These are phyloP conservation scores for Leccinum rimulosum DNA, from an alignment of 768 basidiomycete genomes.

Conservation along the genomic window DNA sequence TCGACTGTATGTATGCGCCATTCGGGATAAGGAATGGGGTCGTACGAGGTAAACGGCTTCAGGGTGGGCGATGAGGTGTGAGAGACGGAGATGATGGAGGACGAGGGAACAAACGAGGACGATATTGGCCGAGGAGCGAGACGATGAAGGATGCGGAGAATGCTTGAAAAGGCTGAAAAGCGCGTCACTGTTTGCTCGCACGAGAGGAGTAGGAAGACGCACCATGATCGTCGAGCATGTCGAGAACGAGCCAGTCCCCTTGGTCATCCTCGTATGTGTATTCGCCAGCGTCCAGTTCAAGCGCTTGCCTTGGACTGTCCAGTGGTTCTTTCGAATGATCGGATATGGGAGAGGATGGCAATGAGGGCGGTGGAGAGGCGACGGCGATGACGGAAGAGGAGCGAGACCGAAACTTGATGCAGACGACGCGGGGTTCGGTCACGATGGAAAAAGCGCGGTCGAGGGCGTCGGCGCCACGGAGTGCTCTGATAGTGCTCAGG, in stretches of 20 bases:
- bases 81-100: conserved; percentile 59
- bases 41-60: conserved; percentile 27
- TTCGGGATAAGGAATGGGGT: conserved; percentile 58
- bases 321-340: conserved; percentile 5
- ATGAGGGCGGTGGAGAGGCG: conserved; percentile 18
- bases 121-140: conserved; percentile 33
- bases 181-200: not conserved
- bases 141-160: conserved; percentile 54
- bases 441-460: conserved; percentile 24
- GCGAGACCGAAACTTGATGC: conserved; percentile 37
- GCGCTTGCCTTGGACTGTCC: conserved; percentile 5
- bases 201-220: not conserved
- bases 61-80: conserved; percentile 21
- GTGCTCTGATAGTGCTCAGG: conserved; percentile 38
- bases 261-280: conserved; percentile 9
- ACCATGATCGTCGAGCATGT: conserved; percentile 50
- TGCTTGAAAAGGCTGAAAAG: conserved; percentile 42
- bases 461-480: conserved; percentile 47
- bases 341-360: conserved; percentile 26
- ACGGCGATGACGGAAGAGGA: not conserved
- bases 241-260: conserved; percentile 53
- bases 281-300: conserved; percentile 2
- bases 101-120: conserved; percentile 42
- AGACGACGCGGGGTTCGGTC: conserved; percentile 35
- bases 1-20: conserved; percentile 55